A percentile compares a stretch with the other conserved stretches of the same genome.
Evolutionary conservation across 2,329 filamentous ascomycete genomes (phyloP).

Genomic region (Aspergillus fischeri): DNA sequence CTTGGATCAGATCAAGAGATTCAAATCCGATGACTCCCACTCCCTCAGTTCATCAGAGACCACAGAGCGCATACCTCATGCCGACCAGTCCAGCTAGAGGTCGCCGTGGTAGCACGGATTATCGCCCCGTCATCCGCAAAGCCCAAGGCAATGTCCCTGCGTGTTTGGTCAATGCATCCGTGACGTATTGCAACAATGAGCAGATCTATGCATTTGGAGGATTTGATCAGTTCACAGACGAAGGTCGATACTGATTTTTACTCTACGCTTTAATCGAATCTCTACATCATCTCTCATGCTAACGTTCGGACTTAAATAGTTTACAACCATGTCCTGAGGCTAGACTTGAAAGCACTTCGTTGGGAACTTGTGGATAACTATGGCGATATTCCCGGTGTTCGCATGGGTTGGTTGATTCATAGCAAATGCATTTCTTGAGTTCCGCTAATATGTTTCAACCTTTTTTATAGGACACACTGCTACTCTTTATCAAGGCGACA

Average conservation of each 20-base stretch:
- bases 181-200: constrained; percentile 97
- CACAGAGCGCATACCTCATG: constrained; percentile 81
- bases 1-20: constrained; percentile 24
- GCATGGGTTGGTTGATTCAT: constrained; percentile 68
- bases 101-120: constrained; percentile 61
- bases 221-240: constrained; percentile 97
- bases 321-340: constrained; percentile 90
- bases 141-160: constrained; percentile 79
- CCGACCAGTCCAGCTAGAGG: constrained; percentile 73
- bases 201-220: constrained; percentile 97
- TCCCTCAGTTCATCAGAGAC: constrained; percentile 42
- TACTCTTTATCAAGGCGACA: constrained; percentile 87
- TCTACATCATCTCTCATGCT: not conserved
- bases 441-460: constrained; percentile 7
- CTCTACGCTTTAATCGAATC: not conserved
- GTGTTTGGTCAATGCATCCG: constrained; percentile 94
- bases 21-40: constrained; percentile 28
- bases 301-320: constrained; percentile 45
- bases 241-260: constrained; percentile 49
- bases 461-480: constrained; percentile 73
- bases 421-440: constrained; percentile 1
- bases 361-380: constrained; percentile 98
- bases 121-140: constrained; percentile 77
- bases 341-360: constrained; percentile 82
- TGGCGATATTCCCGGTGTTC: constrained; percentile 92